Conservation (phyloP, 352 stramenopile genomes). For the Phytophthora quininea region DNA sequence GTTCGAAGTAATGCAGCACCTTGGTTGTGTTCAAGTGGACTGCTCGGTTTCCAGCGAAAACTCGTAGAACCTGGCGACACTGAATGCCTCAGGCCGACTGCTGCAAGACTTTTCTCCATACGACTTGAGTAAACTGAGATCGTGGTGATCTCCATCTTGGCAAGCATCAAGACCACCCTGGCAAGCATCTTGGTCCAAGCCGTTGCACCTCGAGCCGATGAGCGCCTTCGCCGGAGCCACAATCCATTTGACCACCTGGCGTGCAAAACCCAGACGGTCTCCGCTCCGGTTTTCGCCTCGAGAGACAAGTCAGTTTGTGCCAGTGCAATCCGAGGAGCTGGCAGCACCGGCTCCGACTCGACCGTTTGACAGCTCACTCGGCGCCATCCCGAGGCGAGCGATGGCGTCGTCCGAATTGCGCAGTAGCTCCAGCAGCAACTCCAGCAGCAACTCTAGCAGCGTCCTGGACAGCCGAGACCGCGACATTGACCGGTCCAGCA, state of each 20-base stretch:
- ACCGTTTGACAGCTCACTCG: neutral
- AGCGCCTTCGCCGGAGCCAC: neutral
- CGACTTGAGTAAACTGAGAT: no score
- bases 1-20: no score
- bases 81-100: no score
- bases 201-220: no score
- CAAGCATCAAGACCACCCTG: no score
- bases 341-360: slow-evolving; percentile 10
- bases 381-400: neutral
- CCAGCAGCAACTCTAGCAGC: slow-evolving; percentile 11
- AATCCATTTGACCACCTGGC: neutral
- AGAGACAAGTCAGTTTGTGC: slow-evolving; percentile 24
- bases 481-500: slow-evolving; percentile 11
- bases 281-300: slow-evolving; percentile 7
- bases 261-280: neutral
- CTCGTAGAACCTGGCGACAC: no score
- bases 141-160: no score
- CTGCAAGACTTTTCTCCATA: no score
- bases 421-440: neutral
- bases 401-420: slow-evolving; percentile 25
- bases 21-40: no score
- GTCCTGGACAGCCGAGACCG: slow-evolving; percentile 7
- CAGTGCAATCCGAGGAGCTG: slow-evolving; percentile 14
- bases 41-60: no score
- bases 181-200: no score